These are phyloP conservation scores for Lactifluus subvellereus DNA, from an alignment of 768 basidiomycete species.

Conservation along the genomic window DNA sequence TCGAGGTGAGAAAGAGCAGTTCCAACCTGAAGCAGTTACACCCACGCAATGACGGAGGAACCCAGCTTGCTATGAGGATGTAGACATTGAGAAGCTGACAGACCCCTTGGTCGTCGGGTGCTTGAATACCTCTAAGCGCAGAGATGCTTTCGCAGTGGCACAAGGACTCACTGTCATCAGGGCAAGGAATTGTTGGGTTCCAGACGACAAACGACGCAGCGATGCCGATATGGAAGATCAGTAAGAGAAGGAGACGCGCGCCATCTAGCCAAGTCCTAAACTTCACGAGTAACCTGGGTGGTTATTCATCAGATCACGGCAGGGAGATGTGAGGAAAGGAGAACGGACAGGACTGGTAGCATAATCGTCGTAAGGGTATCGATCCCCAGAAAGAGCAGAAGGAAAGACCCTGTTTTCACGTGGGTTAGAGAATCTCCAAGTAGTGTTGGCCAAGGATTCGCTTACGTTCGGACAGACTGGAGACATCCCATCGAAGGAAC, in stretches of 20 bases:
- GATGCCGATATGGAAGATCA: constrained; percentile 41
- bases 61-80: constrained; percentile 48
- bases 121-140: constrained; percentile 26
- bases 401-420: constrained; percentile 37
- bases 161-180: constrained; percentile 36
- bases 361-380: constrained; percentile 38
- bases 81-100: constrained; percentile 46
- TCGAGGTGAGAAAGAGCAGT: constrained; percentile 5
- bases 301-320: constrained; percentile 21
- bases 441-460: constrained; percentile 1
- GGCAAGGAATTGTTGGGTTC: constrained; percentile 41
- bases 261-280: constrained; percentile 53
- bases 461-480: constrained; percentile 45
- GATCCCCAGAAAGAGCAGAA: constrained; percentile 40
- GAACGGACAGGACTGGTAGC: constrained; percentile 40
- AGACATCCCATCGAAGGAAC: constrained; percentile 42
- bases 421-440: not conserved
- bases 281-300: constrained; percentile 38
- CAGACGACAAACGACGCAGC: constrained; percentile 41
- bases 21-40: not conserved
- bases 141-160: not conserved
- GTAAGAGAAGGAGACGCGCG: constrained; percentile 43
- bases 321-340: constrained; percentile 9
- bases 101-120: constrained; percentile 37
- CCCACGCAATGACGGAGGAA: constrained; percentile 45